phyloP scores from a whole-genome alignment of 805 yeast genomes.

The Candida michaelii region DNA sequence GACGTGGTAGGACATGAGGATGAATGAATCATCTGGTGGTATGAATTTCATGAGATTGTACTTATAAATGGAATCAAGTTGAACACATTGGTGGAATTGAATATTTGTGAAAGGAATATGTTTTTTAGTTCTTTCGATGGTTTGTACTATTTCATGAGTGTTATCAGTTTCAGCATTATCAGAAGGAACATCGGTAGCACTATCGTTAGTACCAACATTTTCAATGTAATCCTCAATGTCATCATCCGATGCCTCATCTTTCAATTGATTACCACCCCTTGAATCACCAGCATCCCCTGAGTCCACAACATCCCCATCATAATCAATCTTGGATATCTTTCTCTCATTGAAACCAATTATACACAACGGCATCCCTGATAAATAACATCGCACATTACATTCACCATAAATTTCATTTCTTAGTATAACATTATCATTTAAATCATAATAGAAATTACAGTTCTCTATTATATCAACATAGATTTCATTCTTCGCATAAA shows the following conservation, averaged over 20 bases:
- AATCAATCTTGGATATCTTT: slow-evolving; percentile 27
- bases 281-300: not conserved
- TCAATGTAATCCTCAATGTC: not conserved
- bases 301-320: slow-evolving; percentile 1
- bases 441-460: slow-evolving; percentile 37
- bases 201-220: too few species aligned
- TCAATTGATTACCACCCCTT: slow-evolving; percentile 9
- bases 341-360: slow-evolving; percentile 42
- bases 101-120: slow-evolving; percentile 36
- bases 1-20: slow-evolving; percentile 39
- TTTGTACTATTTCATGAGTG: too few species aligned
- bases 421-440: slow-evolving; percentile 25
- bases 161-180: slow-evolving; percentile 4
- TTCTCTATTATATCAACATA: slow-evolving; percentile 42
- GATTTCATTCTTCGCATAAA: slow-evolving; percentile 44
- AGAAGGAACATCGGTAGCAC: not conserved
- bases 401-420: slow-evolving; percentile 35
- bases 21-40: slow-evolving; percentile 71
- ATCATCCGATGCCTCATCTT: slow-evolving; percentile 6
- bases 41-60: slow-evolving; percentile 71
- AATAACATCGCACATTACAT: slow-evolving; percentile 36
- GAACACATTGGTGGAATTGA: slow-evolving; percentile 67
- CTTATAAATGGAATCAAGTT: slow-evolving; percentile 64
- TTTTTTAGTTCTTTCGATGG: slow-evolving; percentile 6
- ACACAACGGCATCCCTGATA: slow-evolving; percentile 47